phyloP scores from a whole-genome alignment of 2,329 filamentous ascomycete species.

The Penicillium thymicola region DNA sequence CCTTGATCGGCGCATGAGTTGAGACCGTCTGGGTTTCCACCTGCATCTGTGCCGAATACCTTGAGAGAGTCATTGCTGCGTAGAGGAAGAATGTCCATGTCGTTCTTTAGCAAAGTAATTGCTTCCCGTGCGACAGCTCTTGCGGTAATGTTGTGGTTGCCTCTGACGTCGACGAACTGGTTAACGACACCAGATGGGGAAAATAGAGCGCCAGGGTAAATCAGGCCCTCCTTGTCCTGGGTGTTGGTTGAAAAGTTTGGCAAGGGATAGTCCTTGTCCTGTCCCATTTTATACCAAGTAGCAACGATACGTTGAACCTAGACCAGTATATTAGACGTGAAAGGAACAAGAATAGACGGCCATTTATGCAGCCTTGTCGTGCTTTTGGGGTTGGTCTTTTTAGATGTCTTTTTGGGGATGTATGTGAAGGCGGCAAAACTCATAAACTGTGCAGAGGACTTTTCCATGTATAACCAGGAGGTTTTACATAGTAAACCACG shows the following conservation, averaged over 20 bases:
- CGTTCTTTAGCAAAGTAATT: constrained; percentile 62
- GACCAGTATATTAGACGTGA: constrained; percentile 9
- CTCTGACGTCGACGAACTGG: constrained; percentile 61
- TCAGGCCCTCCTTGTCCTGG: constrained; percentile 51
- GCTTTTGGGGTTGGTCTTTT: no score
- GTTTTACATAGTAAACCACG: background rate
- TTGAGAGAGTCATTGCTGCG: constrained; percentile 38
- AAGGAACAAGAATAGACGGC: no score
- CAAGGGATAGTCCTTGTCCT: constrained; percentile 56
- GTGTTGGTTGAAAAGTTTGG: constrained; percentile 62
- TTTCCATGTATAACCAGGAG: no score
- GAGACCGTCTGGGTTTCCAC: constrained; percentile 56
- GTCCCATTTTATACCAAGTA: constrained; percentile 56
- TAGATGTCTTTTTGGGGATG: no score
- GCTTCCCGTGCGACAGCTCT: constrained; percentile 54
- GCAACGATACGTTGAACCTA: constrained; percentile 55
- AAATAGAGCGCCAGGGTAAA: constrained; percentile 58
- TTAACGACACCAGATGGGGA: constrained; percentile 65
- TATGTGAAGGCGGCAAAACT: no score
- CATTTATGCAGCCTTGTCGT: no score
- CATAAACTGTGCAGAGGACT: no score
- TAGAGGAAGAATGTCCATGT: constrained; percentile 54
- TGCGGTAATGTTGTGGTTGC: constrained; percentile 51
- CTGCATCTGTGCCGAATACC: constrained; percentile 51
- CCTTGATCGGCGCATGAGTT: constrained; percentile 66